Evolutionary conservation across 169 alveolate species (phyloP), one percentile per base, ranked within the genome.

Genomic region (Miamiensis avidus): DNA sequence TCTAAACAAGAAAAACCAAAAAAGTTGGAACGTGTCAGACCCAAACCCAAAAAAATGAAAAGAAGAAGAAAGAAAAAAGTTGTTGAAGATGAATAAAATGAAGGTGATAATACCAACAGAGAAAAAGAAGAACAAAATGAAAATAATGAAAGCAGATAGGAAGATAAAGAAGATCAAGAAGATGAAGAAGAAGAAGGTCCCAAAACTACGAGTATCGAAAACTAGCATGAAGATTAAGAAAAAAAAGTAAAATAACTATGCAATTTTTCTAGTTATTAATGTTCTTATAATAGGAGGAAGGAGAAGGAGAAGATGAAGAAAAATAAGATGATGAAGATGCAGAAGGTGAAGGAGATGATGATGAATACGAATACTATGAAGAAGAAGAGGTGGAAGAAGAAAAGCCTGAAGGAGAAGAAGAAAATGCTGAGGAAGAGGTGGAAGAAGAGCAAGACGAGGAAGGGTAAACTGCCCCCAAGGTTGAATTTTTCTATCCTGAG

Each of bases 51-150:
- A 77, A 81, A 81, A 74, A 32, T 86, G 90, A 82, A 92, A 85
- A 64, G 91, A 81, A 82, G 88, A 87, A 82, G 95, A 93, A 81
- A 94, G 94, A 27, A 81, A 89, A 69, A 85, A 74, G 28, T 69
- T 94, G 33, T 94, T 89, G 65, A 69, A 84, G 49, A 89, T 11
- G 6, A 74, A 74, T 6, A n/a, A 74, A 25, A 74, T 6, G 33
- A 74, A 74, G 77, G 25, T 29, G 77, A 29, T 6, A 29, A 74
- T 15, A 16, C 77, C 11, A 29, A 28, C 4, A 11, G 31, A 74
- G 26, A 11, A 28, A 29, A 26, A n/a, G 73, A 64, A 81, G n/a
- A 64, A 31, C 29, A 78, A 26, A 74, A 34, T 34, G 83, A 78
- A 34, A 33, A 65, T 64, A 34, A 33, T 81, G 28, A 25, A 49